Evolutionary conservation across 345 rosid species (phyloP).

Genomic region (Ceriops decandra): DNA sequence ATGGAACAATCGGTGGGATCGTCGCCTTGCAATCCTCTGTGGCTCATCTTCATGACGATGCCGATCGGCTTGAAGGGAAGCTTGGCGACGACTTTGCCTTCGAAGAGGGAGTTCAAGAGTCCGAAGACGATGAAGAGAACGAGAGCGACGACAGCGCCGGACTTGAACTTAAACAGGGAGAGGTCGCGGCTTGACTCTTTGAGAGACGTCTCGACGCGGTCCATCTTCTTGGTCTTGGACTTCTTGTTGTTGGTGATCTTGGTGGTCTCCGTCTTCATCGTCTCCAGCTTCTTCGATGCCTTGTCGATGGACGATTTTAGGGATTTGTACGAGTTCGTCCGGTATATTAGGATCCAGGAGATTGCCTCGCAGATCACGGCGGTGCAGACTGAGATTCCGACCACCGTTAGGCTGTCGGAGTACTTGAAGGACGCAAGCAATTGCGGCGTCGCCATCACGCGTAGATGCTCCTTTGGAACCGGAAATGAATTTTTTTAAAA

Average conservation of each 20-base stretch:
- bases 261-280: constrained; percentile 70
- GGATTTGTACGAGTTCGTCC: constrained; percentile 87
- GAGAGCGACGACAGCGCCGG: constrained; percentile 94
- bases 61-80: constrained; percentile 77
- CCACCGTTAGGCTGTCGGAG: constrained; percentile 83
- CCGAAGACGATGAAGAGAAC: constrained; percentile 92
- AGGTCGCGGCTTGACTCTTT: constrained; percentile 93
- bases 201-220: constrained; percentile 88
- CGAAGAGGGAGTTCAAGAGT: constrained; percentile 78
- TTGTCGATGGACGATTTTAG: constrained; percentile 91
- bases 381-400: constrained; percentile 87
- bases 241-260: constrained; percentile 52
- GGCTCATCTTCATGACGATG: constrained; percentile 91
- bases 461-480: background rate
- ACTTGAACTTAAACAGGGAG: constrained; percentile 97
- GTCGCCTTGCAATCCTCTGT: constrained; percentile 71
- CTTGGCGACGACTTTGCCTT: constrained; percentile 92
- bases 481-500: no score
- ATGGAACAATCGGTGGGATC: constrained; percentile 94
- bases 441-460: constrained; percentile 14
- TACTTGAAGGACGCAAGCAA: constrained; percentile 44
- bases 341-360: constrained; percentile 95
- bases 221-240: constrained; percentile 90
- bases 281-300: constrained; percentile 93
- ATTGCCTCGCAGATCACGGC: constrained; percentile 91